Evolutionary conservation across 2,329 filamentous ascomycete genomes (phyloP).

Genomic region (Aspergillus versicolor): DNA sequence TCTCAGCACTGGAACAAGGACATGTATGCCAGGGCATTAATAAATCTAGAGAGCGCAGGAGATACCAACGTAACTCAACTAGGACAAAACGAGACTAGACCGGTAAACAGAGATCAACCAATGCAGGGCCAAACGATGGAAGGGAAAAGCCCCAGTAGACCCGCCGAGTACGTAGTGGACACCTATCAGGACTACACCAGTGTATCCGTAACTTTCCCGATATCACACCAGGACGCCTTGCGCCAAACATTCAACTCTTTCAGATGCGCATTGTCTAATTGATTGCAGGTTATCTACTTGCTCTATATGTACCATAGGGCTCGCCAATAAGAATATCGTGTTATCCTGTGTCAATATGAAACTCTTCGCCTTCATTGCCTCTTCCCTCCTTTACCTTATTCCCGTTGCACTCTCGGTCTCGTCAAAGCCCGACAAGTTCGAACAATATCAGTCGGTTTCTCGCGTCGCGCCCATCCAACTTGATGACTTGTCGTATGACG

Average conservation of each 20-base stretch:
- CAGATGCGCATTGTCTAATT: background rate
- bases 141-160: constrained; percentile 4
- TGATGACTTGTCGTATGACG: constrained; percentile 70
- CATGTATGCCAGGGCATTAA: background rate
- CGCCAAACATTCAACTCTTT: background rate
- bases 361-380: constrained; percentile 33
- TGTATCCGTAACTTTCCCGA: background rate
- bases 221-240: background rate
- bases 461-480: constrained; percentile 72
- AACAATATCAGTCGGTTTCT: constrained; percentile 67
- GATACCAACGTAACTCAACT: background rate
- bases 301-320: background rate
- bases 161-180: constrained; percentile 8
- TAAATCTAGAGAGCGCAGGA: background rate
- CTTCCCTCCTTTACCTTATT: constrained; percentile 42
- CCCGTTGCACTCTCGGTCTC: constrained; percentile 44
- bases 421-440: constrained; percentile 66
- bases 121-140: background rate
- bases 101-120: background rate
- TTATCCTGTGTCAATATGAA: constrained; percentile 32
- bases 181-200: background rate
- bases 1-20: background rate
- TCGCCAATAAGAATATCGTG: background rate
- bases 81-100: background rate
- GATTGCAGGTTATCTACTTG: constrained; percentile 3